Evolutionary conservation across 2,329 filamentous ascomycete genomes (phyloP).

Genomic region (Emergomyces orientalis): DNA sequence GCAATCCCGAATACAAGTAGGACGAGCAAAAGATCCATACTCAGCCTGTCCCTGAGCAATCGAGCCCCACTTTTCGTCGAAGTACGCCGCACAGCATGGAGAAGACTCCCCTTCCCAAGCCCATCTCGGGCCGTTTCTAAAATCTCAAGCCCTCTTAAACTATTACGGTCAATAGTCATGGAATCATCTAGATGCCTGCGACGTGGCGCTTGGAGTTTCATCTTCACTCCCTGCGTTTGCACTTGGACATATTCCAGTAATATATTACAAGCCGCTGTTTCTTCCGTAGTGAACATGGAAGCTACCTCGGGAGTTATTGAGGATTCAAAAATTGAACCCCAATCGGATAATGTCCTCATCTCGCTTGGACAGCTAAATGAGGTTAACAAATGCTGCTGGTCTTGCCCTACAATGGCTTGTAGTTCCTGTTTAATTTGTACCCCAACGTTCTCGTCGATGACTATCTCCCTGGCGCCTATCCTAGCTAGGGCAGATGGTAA

Average conservation of each 20-base stretch:
- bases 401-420: conserved; percentile 60
- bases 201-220: conserved; percentile 75
- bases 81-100: conserved; percentile 82
- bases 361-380: conserved; percentile 49
- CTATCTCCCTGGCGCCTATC: conserved; percentile 73
- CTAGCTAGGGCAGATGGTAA: conserved; percentile 74
- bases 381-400: conserved; percentile 60
- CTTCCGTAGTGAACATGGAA: conserved; percentile 53
- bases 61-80: conserved; percentile 86
- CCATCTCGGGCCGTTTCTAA: conserved; percentile 76
- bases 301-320: conserved; percentile 49
- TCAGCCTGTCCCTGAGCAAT: conserved; percentile 74
- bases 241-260: conserved; percentile 78
- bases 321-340: conserved; percentile 68
- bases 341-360: conserved; percentile 50
- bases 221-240: conserved; percentile 64
- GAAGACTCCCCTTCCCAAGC: conserved; percentile 66
- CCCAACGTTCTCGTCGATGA: conserved; percentile 59
- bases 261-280: conserved; percentile 67
- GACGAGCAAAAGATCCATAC: conserved; percentile 34
- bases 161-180: conserved; percentile 89
- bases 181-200: conserved; percentile 64
- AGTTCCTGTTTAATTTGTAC: conserved; percentile 52
- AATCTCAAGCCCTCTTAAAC: conserved; percentile 79
- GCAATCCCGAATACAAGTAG: not conserved